A percentile compares a stretch with the other conserved stretches of the same genome.
Evolutionary conservation across 805 yeast genomes (phyloP).

Genomic region (Wickerhamiella australiensis): DNA sequence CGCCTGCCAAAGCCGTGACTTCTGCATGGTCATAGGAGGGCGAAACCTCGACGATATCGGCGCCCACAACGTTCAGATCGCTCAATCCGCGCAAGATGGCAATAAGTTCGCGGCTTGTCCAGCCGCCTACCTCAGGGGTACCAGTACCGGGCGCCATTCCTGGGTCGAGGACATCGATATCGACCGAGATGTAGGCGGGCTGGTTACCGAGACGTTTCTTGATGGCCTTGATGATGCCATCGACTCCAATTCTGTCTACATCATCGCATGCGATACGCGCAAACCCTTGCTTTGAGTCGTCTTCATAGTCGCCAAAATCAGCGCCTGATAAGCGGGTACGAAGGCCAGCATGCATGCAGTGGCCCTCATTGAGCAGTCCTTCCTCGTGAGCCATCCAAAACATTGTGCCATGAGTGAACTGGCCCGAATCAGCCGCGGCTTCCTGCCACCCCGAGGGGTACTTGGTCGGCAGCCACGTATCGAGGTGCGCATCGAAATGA

Average conservation of each 20-base stretch:
- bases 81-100: slow-evolving; percentile 47
- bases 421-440: slow-evolving; percentile 39
- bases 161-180: slow-evolving; percentile 61
- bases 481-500: slow-evolving; percentile 79
- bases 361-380: slow-evolving; percentile 42
- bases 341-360: slow-evolving; percentile 64
- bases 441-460: slow-evolving; percentile 58
- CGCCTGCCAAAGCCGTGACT: slow-evolving; percentile 52
- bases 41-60: slow-evolving; percentile 63
- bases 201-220: slow-evolving; percentile 45
- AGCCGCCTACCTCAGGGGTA: slow-evolving; percentile 67
- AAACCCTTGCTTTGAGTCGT: slow-evolving; percentile 60
- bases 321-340: slow-evolving; percentile 60
- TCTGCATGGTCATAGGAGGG: slow-evolving; percentile 55
- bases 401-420: slow-evolving; percentile 77
- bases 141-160: slow-evolving; percentile 70
- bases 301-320: slow-evolving; percentile 48
- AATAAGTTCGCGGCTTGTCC: slow-evolving; percentile 53
- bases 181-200: slow-evolving; percentile 71
- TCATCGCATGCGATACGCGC: slow-evolving; percentile 60
- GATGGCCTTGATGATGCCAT: slow-evolving; percentile 45
- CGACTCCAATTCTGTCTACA: slow-evolving; percentile 52
- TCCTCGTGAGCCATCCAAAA: slow-evolving; percentile 69
- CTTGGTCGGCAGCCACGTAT: slow-evolving; percentile 71
- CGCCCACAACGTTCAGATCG: slow-evolving; percentile 53